Evolutionary conservation across 345 rosid genomes (phyloP).

Genomic region (Excoecaria cochinchinensis): DNA sequence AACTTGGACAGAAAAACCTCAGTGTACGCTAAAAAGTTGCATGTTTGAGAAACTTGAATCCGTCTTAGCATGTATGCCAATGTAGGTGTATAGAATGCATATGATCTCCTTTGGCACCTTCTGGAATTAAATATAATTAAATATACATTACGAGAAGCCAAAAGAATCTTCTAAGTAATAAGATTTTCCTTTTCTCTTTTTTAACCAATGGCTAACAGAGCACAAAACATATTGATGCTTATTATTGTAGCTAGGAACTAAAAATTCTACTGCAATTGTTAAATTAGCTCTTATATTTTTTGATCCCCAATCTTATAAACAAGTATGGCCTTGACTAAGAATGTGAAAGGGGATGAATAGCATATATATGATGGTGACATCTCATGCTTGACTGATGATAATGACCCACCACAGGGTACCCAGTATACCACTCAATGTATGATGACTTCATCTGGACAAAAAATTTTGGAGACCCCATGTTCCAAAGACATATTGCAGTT

Average conservation of each 20-base stretch:
- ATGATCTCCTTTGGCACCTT: conserved; percentile 1
- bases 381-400: conserved; percentile 5
- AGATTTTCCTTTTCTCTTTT: too few relatives aligned
- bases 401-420: conserved; percentile 48
- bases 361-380: background rate
- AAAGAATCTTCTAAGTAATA: background rate
- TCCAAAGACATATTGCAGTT: conserved; percentile 75
- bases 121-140: background rate
- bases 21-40: background rate
- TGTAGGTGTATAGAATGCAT: background rate
- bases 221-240: background rate
- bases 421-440: conserved; percentile 84
- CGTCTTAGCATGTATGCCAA: background rate
- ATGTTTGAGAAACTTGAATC: background rate
- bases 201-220: too few relatives aligned
- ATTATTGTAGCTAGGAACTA: background rate
- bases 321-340: background rate
- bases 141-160: background rate
- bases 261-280: background rate
- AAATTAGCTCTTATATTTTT: background rate
- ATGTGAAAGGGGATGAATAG: conserved; percentile 11
- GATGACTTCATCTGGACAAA: conserved; percentile 86
- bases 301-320: background rate
- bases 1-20: background rate
- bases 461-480: conserved; percentile 72